Conservation (phyloP, 2,329 filamentous ascomycete species). For the Aspergillus terreus region DNA sequence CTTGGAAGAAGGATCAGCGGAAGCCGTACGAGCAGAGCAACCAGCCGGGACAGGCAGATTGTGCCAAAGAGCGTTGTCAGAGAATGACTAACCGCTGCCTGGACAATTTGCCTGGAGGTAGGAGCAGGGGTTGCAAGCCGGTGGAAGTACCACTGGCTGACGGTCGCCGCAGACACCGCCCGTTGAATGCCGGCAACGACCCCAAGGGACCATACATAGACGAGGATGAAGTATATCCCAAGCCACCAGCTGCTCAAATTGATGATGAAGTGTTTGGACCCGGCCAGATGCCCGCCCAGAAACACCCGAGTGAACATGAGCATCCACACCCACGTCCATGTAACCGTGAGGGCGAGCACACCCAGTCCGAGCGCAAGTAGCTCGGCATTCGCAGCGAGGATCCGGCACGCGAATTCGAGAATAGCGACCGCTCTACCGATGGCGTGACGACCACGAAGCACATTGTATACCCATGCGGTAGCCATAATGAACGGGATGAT, state of each 20-base stretch:
- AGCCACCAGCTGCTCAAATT: constrained; percentile 91
- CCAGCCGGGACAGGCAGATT: constrained; percentile 80
- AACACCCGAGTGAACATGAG: constrained; percentile 96
- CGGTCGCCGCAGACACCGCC: constrained; percentile 86
- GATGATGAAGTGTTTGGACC: constrained; percentile 67
- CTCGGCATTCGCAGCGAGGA: constrained; percentile 78
- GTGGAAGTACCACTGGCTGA: constrained; percentile 99
- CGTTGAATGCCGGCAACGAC: constrained; percentile 86
- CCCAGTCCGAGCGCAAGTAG: constrained; percentile 79
- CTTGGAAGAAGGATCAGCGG: constrained; percentile 80
- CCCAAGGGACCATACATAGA: constrained; percentile 93
- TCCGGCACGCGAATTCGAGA: constrained; percentile 85
- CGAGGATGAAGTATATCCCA: constrained; percentile 83
- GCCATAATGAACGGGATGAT: constrained; percentile 71
- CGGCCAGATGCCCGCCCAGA: constrained; percentile 78
- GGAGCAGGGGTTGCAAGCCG: constrained; percentile 75
- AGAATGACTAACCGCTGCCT: constrained; percentile 77
- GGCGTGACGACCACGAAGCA: constrained; percentile 74
- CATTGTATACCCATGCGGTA: constrained; percentile 76
- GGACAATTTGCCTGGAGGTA: constrained; percentile 74
- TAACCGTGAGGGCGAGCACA: constrained; percentile 69
- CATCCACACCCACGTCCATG: constrained; percentile 95
- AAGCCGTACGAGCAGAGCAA: constrained; percentile 75
- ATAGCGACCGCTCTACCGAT: constrained; percentile 82
- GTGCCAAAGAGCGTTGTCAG: constrained; percentile 85